phyloP scores from a whole-genome alignment of 1,284 basidiomycete species.

The Anthracocystis walkeri region DNA sequence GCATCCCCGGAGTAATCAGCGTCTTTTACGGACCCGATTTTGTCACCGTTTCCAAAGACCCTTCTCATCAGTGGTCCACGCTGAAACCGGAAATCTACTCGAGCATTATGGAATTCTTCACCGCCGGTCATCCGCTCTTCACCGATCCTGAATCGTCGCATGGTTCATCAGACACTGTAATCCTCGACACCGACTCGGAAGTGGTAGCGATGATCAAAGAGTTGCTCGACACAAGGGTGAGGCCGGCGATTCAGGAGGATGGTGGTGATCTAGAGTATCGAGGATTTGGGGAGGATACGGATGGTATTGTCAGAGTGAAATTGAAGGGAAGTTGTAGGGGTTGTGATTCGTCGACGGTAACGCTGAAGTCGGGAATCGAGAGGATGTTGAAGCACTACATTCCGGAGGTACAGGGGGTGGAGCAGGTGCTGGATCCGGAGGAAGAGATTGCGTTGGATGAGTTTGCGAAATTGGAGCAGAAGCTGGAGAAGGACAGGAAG shows the following conservation, averaged over 20 bases:
- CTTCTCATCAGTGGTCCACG: constrained; percentile 85
- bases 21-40: constrained; percentile 99
- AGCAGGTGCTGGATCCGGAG: constrained; percentile 92
- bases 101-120: constrained; percentile 97
- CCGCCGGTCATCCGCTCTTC: constrained; percentile 86
- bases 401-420: constrained; percentile 95
- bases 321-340: constrained; percentile 97
- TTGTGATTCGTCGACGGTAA: constrained; percentile 91
- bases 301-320: constrained; percentile 78
- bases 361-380: constrained; percentile 82
- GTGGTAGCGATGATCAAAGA: constrained; percentile 99
- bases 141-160: constrained; percentile 73
- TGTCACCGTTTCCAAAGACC: constrained; percentile 93
- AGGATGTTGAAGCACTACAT: constrained; percentile 99
- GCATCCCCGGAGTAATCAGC: constrained; percentile 86
- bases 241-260: constrained; percentile 96
- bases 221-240: constrained; percentile 89
- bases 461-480: constrained; percentile 89
- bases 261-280: constrained; percentile 89
- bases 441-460: constrained; percentile 88
- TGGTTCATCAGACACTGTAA: constrained; percentile 92
- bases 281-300: constrained; percentile 75
- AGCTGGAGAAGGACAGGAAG: constrained; percentile 72
- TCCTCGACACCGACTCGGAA: constrained; percentile 95
- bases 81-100: constrained; percentile 99